Conservation (phyloP, 192 early-diverging fungal genomes). For the Backusella tarrabulga region DNA sequence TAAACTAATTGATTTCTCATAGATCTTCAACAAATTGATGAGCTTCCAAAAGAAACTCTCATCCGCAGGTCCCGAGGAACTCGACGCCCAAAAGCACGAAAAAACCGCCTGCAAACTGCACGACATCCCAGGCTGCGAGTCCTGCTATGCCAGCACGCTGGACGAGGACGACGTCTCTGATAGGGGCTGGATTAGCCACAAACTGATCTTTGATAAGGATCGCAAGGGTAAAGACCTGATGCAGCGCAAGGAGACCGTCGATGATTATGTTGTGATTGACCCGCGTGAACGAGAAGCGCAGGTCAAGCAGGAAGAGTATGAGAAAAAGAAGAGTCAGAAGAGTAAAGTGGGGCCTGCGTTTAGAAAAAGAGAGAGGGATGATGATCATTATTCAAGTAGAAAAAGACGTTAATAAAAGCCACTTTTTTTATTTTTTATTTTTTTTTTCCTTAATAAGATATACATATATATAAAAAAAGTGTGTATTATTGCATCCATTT, state of each 20-base stretch:
- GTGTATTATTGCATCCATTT: no score
- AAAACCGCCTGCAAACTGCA: slow-evolving; percentile 64
- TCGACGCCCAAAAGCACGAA: slow-evolving; percentile 34
- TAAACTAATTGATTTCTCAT: neutral
- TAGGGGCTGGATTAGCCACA: slow-evolving; percentile 77
- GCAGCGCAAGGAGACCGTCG: slow-evolving; percentile 50
- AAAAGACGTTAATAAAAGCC: neutral
- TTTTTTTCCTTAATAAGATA: neutral
- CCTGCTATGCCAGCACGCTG: slow-evolving; percentile 61
- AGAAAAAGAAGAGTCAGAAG: slow-evolving; percentile 10
- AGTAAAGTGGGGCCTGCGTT: slow-evolving; percentile 15
- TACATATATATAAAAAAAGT: no score
- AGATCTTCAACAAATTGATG: slow-evolving; percentile 51
- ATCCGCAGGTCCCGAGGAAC: slow-evolving; percentile 9
- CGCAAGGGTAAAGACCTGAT: slow-evolving; percentile 55
- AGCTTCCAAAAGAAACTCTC: slow-evolving; percentile 56
- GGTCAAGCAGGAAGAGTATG: slow-evolving; percentile 14
- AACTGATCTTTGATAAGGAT: slow-evolving; percentile 76
- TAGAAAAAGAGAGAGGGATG: slow-evolving; percentile 5
- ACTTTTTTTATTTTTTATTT: neutral
- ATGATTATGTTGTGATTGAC: slow-evolving; percentile 73
- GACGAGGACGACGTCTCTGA: slow-evolving; percentile 40
- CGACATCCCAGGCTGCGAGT: slow-evolving; percentile 64
- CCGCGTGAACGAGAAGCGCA: slow-evolving; percentile 42
- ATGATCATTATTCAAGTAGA: neutral